A percentile compares a stretch with the other conserved stretches of the same genome.
phyloP scores from a whole-genome alignment of 2,329 filamentous ascomycete genomes.

The Biscogniauxia mediterranea region DNA sequence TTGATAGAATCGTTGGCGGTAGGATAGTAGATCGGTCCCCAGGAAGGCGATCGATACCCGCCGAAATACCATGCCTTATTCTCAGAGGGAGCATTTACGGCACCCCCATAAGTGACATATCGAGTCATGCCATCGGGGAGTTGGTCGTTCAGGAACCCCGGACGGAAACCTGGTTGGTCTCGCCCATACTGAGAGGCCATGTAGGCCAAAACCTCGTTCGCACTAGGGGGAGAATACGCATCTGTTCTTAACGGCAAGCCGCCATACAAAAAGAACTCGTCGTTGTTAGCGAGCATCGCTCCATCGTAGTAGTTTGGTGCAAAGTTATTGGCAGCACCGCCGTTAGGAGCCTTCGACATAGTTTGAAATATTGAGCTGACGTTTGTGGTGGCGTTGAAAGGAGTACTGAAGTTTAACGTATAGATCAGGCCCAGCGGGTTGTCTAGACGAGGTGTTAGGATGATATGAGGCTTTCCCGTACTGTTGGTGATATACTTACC shows the following conservation, averaged over 20 bases:
- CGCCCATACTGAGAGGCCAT: constrained; percentile 51
- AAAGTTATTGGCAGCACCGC: constrained; percentile 47
- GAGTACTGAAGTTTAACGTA: constrained; percentile 55
- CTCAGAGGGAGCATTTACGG: constrained; percentile 65
- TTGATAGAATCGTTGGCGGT: constrained; percentile 33
- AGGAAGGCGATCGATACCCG: constrained; percentile 52
- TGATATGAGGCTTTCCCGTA: not conserved
- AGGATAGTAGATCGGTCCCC: constrained; percentile 47
- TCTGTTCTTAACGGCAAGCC: constrained; percentile 45
- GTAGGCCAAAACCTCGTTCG: constrained; percentile 49
- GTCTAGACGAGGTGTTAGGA: constrained; percentile 36
- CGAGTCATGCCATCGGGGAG: constrained; percentile 51
- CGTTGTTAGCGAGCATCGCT: constrained; percentile 62
- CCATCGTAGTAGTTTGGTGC: constrained; percentile 61
- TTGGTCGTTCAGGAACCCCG: constrained; percentile 40
- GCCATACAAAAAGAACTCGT: constrained; percentile 63
- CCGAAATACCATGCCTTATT: constrained; percentile 71
- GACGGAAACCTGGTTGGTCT: constrained; percentile 40
- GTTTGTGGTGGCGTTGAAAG: constrained; percentile 55
- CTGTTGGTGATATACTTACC: constrained; percentile 38
- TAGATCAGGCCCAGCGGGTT: constrained; percentile 54
- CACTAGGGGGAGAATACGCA: constrained; percentile 38
- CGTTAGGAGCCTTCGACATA: constrained; percentile 45
- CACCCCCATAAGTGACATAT: constrained; percentile 64
- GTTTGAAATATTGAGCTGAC: constrained; percentile 49